These are phyloP conservation scores for Neofusicoccum cordaticola DNA, from an alignment of 2,329 filamentous ascomycete species.

Conservation along the genomic window DNA sequence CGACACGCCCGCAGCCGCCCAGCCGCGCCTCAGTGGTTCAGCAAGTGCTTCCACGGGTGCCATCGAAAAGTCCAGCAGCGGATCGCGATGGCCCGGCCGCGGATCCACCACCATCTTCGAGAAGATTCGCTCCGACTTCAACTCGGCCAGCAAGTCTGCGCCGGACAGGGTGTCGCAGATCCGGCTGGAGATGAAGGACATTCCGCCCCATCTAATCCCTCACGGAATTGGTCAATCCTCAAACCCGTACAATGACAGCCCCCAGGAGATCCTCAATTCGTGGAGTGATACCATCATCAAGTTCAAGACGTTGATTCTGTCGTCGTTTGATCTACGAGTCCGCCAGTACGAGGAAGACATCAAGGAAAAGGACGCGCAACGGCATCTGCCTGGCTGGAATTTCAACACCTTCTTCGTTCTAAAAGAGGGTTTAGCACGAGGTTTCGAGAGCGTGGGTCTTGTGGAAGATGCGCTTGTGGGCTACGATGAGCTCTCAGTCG, in stretches of 20 bases:
- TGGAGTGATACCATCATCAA: conserved; percentile 83
- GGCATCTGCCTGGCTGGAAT: conserved; percentile 90
- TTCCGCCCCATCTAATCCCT: conserved; percentile 47
- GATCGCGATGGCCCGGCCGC: conserved; percentile 73
- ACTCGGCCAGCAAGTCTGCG: conserved; percentile 68
- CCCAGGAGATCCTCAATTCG: conserved; percentile 74
- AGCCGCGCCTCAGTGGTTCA: conserved; percentile 63
- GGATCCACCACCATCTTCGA: conserved; percentile 81
- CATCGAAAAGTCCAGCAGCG: conserved; percentile 62
- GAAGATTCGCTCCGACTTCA: conserved; percentile 88
- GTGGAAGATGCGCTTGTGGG: conserved; percentile 93
- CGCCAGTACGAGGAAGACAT: conserved; percentile 97
- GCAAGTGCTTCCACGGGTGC: conserved; percentile 49
- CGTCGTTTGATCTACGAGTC: conserved; percentile 86
- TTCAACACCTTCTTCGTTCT: conserved; percentile 99
- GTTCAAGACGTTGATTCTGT: conserved; percentile 81
- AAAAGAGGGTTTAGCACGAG: conserved; percentile 89
- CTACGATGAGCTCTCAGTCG: conserved; percentile 90
- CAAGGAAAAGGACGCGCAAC: conserved; percentile 85
- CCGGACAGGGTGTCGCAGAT: conserved; percentile 83
- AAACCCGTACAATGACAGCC: conserved; percentile 62
- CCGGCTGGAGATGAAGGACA: conserved; percentile 58
- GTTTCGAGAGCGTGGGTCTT: conserved; percentile 92
- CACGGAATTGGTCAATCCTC: conserved; percentile 31
- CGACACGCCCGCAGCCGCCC: conserved; percentile 75